Evolutionary conservation across 345 rosid species (phyloP), one percentile per base, ranked within the genome.

Genomic region (Trapa bicornis): DNA sequence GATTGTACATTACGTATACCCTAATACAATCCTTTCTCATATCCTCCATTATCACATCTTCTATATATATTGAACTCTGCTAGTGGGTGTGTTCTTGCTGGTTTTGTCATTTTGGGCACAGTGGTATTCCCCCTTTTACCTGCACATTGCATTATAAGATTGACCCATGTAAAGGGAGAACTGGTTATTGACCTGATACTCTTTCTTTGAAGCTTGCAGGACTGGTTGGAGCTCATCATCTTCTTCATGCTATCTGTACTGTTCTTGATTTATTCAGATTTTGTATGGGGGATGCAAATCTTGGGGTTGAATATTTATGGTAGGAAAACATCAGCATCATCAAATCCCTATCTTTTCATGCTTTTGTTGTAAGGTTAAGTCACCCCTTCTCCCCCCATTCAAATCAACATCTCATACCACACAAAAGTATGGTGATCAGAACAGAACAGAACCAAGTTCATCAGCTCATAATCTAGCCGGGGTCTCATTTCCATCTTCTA

Each of bases 1-100:
- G 75, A 81, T 83, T 72, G 29, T 22, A 22, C 29, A 77, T 81
- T 81, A 83, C 87, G 83, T 81, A 79, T 79, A 74, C 81, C 74
- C 70, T 69, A 77, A 73, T 74, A 62, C 74, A 79, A 73, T 77
- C 70, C 72, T 71, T 22, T 22, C 29, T 57, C 69, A 70, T 33
- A 56, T 13, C 45, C 61, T 29, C 17, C 2, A 53, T 62, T 33
- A 32, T 60, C n/a, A 32, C 33, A 16, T 16, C 56, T 16, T 33
- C 43, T 47, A 47, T 50, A 33, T 22, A 22, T 22, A 22, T 22
- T 22, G 29, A 22, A 22, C 29, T 22, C 29, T 22, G 29, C 29
- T 22, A 22, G 29, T 22, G 29, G 48, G 48, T 45, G 48, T 45
- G 48, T 6, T 47, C 37, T 62, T 36, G 47, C 57, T 53, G 48